A percentile compares a stretch with the other conserved stretches of the same genome.
Evolutionary conservation across 2,329 filamentous ascomycete species (phyloP).

Genomic region (Arthrobotrys conoides): DNA sequence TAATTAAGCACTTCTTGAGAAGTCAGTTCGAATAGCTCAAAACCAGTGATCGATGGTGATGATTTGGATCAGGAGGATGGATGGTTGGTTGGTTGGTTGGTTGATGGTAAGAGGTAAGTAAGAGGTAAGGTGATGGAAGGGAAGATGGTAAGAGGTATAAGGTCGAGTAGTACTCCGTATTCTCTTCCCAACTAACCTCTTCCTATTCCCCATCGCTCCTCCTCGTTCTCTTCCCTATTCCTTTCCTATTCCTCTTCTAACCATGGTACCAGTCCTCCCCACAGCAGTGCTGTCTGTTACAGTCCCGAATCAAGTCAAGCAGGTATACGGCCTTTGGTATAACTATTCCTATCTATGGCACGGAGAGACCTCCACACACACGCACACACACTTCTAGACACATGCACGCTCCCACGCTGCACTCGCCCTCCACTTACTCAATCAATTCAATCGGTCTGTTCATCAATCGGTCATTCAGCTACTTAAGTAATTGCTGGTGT

Average conservation of each 20-base stretch:
- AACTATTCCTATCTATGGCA: not conserved
- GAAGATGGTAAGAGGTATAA: not conserved
- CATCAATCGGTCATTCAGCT: not conserved
- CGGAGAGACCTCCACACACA: constrained; percentile 11
- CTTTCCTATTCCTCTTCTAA: not conserved
- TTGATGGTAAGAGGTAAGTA: no score
- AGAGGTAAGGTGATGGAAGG: no score
- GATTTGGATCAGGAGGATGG: constrained; percentile 27
- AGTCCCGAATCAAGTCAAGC: not conserved
- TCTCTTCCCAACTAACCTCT: no score
- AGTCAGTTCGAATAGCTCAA: not conserved
- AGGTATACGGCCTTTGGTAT: not conserved
- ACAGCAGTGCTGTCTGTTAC: not conserved
- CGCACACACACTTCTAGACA: not conserved
- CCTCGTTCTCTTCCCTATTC: no score
- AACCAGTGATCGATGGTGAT: constrained; percentile 28
- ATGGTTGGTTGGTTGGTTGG: not conserved
- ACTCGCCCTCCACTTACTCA: constrained; percentile 4
- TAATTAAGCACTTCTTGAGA: not conserved
- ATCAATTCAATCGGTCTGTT: not conserved
- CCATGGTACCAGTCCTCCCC: no score
- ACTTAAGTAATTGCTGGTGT: not conserved
- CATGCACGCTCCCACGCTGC: not conserved
- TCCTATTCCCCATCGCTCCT: no score
- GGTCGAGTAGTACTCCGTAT: no score